Base-by-base conservation (phyloP, 2,329 filamentous ascomycete species). In the Colletotrichum sp. region DNA sequence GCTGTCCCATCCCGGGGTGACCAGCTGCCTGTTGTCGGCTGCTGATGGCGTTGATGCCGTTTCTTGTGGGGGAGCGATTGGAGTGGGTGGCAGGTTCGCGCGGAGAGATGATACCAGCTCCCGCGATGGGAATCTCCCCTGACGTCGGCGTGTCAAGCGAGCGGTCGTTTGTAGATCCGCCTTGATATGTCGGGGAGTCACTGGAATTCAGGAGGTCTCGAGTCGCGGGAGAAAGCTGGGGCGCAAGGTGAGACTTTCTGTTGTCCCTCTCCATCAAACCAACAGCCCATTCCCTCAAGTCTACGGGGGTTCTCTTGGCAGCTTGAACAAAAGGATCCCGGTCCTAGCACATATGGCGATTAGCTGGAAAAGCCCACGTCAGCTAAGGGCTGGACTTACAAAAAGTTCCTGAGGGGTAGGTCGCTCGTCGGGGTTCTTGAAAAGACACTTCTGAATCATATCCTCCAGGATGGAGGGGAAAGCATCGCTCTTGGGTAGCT, bases 401-500 rank as follows among this genome's bases (percentile, higher is more conserved):
- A 95, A 98, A 76, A 99, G 92, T 80, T 98, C 95, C 80, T 96
- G 94, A 10, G 97, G 97, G 7, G 97, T 98, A 67, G 96, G 97
- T 68, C 97, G 92, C 82, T 95, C 92, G 76, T 96, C 94, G 0
- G 97, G 95, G 77, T 94, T 93, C 87, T 99, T 99, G 84, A 93
- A 93, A 78, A 99, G 87, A 86, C 97, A 99, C 84, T 97, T 98
- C 79, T 97, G 96, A 74, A 98, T 96, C 92, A 98, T 98, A 78
- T 98, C 96, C 80, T 98, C 96, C 62, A 99, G 87, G 78, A 98
- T 98, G 32, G 93, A 91, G 1, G 97, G 97, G 89, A 99, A 99
- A 3, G 97, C 97, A 82, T 98, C 97, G 82, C 96, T 98, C 91
- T 98, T 98, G 56, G 97, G 97, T 67, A 99, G 90, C 83, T 92